Evolutionary conservation across 148 eudicot genomes (phyloP), one percentile per base, ranked within the genome.

Genomic region (Fagopyrum tataricum): DNA sequence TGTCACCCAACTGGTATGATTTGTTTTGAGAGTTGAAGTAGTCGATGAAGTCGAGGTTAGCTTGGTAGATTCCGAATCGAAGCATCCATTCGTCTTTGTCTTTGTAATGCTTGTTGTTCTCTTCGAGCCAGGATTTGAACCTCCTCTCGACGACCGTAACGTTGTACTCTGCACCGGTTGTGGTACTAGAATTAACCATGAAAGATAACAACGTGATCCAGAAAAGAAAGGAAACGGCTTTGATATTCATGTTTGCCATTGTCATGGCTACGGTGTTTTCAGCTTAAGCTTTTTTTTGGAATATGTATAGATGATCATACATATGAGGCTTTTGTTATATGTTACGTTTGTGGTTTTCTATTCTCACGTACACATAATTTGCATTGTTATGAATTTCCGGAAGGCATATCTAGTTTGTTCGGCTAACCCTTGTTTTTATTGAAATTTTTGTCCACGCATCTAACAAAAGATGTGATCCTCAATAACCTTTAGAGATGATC

Each of bases 1-100:
- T 70, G 51, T 70, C 72, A 46, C 72, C 72, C 48, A 70, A 23
- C 18, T 70, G 15, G 72, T 37, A 70, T 43, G 72, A 70, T 51
- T 42, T 17, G 51, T 70, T 44, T 46, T 70, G 72, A 10, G 72
- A 18, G 72, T 70, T 70, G 51, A 70, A 23, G 49, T n/a, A 46
- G 14, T 42, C 72, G 6, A 70, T 70, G 52, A 42, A 70, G 37
- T 70, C 23, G 14, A 70, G 15, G 52, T 70, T 44, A 8, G 49
- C 48, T 11, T 70, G 72, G 72, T 70, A 70, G 72, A 70, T 70
- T 51, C 72, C 72, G 12, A 70, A 70, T 18, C 72, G 72, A 23
- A 70, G 72, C 72, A 70, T 70, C 72, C 72, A 70, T 44, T 70
- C 72, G 26, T 43, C 31, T 10, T 1, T 13, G 52, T 43, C 52